Base-by-base conservation (phyloP, 2,329 filamentous ascomycete species). In the Alternaria ventricosa region DNA sequence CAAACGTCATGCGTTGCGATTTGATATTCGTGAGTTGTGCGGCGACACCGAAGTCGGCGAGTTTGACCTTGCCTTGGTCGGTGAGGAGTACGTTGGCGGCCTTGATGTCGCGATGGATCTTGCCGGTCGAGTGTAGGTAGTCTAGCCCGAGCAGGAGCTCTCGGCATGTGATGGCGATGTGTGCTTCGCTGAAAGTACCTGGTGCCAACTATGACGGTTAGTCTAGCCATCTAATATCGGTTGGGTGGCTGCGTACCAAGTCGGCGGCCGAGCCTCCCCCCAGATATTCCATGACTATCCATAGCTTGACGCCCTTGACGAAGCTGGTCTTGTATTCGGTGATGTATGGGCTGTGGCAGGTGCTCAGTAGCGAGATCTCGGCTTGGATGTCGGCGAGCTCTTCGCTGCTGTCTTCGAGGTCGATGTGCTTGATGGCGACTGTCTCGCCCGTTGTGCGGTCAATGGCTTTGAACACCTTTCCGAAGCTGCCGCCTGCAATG, bases 201-300 rank as follows among this genome's bases (percentile, higher is more conserved):
- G 94, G 92, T 89, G 96, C 97, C 67, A 98, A 85, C 93, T 96
- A 74, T 23, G 10, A 22, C 18, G 15, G 65, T 81, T 60, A 78
- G 78, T 46, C 59, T 20, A 20, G 5, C 13, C 60, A 10, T 18
- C 10, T 41, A 4, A 10, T 23, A 6, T n/a, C 33, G 1, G 7
- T 51, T 55, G 28, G 25, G n/a, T 46, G 30, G 15, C 15, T 23
- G 59, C 85, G 74, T 87, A 97, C 92, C 84, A 99, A 81, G 79
- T 99, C 96, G 69, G 97, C 86, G 79, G 96, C 97, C 18, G 96
- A 98, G 44, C 96, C 96, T 67, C 96, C 96, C 6, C 96, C 96
- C 11, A 99, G 84, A 77, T 92, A 99, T 81, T 99, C 96, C 96
- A 99, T 99, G 62, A 98, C 93, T 77, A 99, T 99, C 96, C 96